Evolutionary conservation across 1,284 basidiomycete species (phyloP).

Genomic region (Laetiporus sulphureus): DNA sequence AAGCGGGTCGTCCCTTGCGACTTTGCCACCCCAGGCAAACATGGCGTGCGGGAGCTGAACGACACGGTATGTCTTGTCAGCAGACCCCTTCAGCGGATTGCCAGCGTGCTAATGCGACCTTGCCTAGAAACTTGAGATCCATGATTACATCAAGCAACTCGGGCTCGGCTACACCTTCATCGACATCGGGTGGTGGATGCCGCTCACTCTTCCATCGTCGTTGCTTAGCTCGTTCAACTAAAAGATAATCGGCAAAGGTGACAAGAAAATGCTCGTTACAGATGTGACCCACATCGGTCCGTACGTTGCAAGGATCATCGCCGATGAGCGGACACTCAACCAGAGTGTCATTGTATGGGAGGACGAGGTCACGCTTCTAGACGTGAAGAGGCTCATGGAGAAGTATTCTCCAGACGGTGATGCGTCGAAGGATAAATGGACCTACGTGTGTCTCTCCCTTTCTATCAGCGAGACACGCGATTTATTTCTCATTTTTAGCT

Average conservation of each 20-base stretch:
- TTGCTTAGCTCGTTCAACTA: background rate
- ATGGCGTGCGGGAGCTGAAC: constrained; percentile 9
- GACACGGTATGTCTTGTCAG: constrained; percentile 10
- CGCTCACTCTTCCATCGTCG: constrained; percentile 8
- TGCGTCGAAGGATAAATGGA: background rate
- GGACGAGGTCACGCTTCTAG: constrained; percentile 11
- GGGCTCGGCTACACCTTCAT: constrained; percentile 12
- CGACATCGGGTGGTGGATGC: constrained; percentile 17
- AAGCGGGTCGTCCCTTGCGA: constrained; percentile 14
- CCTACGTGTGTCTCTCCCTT: background rate
- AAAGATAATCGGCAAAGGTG: constrained; percentile 1
- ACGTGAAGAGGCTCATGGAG: constrained; percentile 3
- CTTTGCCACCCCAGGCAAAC: constrained; percentile 13
- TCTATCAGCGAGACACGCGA: background rate
- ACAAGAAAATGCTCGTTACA: constrained; percentile 7
- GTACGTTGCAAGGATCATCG: constrained; percentile 9
- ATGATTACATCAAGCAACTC: constrained; percentile 6
- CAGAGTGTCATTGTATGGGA: constrained; percentile 14
- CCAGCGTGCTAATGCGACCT: background rate
- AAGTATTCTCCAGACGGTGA: constrained; percentile 3
- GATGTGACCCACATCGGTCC: constrained; percentile 3
- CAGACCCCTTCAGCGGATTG: background rate
- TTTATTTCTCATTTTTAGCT: background rate
- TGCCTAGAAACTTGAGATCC: constrained; percentile 17
- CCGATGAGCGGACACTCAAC: constrained; percentile 13